These are phyloP conservation scores for Massarina eburnea DNA, from an alignment of 2,329 filamentous ascomycete species.

Conservation along the genomic window DNA sequence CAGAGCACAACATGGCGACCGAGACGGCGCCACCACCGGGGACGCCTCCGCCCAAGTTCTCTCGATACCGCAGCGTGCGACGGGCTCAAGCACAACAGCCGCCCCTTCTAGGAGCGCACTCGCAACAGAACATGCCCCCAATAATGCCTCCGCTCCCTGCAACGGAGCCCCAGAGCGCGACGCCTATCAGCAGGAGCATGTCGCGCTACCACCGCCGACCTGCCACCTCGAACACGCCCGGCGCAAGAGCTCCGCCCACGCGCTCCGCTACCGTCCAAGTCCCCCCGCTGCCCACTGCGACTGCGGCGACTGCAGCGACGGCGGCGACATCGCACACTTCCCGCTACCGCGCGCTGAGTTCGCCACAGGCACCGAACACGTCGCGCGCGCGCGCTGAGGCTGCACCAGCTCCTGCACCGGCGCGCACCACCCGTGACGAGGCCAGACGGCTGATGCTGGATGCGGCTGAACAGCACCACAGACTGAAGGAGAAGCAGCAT, in stretches of 20 bases:
- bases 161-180: slow-evolving; percentile 22
- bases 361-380: slow-evolving; percentile 29
- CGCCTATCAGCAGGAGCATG: slow-evolving; percentile 40
- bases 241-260: slow-evolving; percentile 23
- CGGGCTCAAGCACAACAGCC: slow-evolving; percentile 39
- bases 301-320: slow-evolving; percentile 15
- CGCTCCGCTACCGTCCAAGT: slow-evolving; percentile 24
- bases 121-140: not conserved
- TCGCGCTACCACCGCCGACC: slow-evolving; percentile 45
- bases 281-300: slow-evolving; percentile 18
- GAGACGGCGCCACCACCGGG: slow-evolving; percentile 27
- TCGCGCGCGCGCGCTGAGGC: slow-evolving; percentile 22
- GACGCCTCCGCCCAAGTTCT: slow-evolving; percentile 49
- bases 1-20: slow-evolving; percentile 35
- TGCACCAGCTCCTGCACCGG: slow-evolving; percentile 20
- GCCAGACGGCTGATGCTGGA: slow-evolving; percentile 35
- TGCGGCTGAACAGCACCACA: slow-evolving; percentile 33
- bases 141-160: slow-evolving; percentile 29
- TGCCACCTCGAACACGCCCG: slow-evolving; percentile 26
- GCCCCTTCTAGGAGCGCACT: not conserved
- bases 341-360: slow-evolving; percentile 31
- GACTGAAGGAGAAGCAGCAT: slow-evolving; percentile 31
- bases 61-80: slow-evolving; percentile 61
- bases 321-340: slow-evolving; percentile 12
- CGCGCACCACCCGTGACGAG: slow-evolving; percentile 29